Conservation (phyloP, 495 filamentous ascomycete species). For the Aspergillus bertholletiae region DNA sequence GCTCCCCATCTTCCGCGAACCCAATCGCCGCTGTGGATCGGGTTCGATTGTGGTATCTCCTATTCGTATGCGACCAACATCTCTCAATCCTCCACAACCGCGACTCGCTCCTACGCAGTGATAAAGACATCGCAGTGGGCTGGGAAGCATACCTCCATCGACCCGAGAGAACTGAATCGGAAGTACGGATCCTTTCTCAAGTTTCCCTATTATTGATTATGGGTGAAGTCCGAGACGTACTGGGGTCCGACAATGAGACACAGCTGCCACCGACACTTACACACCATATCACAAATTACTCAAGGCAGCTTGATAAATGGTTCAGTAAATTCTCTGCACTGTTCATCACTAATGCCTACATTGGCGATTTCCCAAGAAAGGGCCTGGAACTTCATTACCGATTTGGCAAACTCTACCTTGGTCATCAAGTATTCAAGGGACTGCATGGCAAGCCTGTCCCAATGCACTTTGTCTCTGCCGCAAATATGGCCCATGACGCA, state of each 20-base stretch:
- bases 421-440: constrained; percentile 41
- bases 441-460: constrained; percentile 30
- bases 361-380: constrained; percentile 40
- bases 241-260: constrained; percentile 32
- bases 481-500: constrained; percentile 35
- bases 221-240: constrained; percentile 35
- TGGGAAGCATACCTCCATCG: constrained; percentile 32
- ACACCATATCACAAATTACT: constrained; percentile 32
- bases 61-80: constrained; percentile 46
- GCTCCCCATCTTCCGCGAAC: neutral
- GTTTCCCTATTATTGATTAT: constrained; percentile 36
- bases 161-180: constrained; percentile 29
- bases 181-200: constrained; percentile 34
- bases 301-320: constrained; percentile 39
- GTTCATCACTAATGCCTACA: constrained; percentile 26
- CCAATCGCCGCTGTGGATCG: constrained; percentile 24
- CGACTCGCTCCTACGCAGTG: constrained; percentile 37
- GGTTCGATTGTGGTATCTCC: constrained; percentile 38
- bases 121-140: constrained; percentile 28
- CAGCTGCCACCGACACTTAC: constrained; percentile 28
- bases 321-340: constrained; percentile 29
- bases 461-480: constrained; percentile 31
- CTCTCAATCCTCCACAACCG: constrained; percentile 43
- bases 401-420: constrained; percentile 43
- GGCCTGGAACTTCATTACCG: constrained; percentile 42